Percentiles rank a stretch among this genome's conserved stretches.
These are phyloP conservation scores for Paragyromitra xinjiangensis DNA, from an alignment of 495 filamentous ascomycete genomes.

Conservation along the genomic window DNA sequence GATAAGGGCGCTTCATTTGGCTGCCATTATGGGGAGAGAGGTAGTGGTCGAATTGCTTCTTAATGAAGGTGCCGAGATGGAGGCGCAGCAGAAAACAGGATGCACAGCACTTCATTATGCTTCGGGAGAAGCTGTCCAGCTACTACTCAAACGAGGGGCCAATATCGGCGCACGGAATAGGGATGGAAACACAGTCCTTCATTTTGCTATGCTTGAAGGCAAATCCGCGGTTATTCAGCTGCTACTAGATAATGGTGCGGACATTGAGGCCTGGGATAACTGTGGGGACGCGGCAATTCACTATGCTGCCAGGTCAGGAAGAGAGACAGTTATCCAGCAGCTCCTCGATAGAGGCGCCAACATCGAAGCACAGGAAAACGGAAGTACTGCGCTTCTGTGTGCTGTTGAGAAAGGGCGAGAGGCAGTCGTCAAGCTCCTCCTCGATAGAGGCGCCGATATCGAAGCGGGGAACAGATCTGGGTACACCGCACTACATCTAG, in stretches of 20 bases:
- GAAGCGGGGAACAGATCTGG: background rate
- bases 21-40: background rate
- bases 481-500: background rate
- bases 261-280: background rate
- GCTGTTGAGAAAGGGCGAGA: background rate
- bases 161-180: background rate
- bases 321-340: background rate
- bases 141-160: background rate
- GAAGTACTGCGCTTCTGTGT: background rate
- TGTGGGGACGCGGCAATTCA: conserved; percentile 2
- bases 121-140: background rate
- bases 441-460: conserved; percentile 11
- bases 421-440: background rate
- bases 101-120: conserved; percentile 6
- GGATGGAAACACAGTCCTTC: background rate
- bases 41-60: background rate
- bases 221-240: background rate
- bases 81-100: background rate
- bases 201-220: background rate
- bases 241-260: conserved; percentile 8
- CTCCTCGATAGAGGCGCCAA: background rate
- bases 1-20: background rate
- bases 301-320: background rate
- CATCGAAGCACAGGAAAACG: background rate
- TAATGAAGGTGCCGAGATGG: background rate